Base-by-base conservation (phyloP, 441 rosid species). In the Flueggea neowawraea region DNA sequence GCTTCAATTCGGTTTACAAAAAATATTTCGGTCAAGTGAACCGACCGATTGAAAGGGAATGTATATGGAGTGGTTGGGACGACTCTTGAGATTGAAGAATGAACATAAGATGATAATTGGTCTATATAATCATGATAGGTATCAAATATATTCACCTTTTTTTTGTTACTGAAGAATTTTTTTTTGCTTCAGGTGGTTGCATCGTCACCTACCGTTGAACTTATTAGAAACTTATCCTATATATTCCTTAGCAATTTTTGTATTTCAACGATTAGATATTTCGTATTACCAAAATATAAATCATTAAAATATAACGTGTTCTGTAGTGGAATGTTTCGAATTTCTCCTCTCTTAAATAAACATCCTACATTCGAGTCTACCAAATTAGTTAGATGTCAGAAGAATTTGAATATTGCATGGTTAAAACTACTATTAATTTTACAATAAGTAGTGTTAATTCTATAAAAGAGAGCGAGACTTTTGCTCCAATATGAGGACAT, bases 141-240 rank as follows among this genome's bases (percentile, higher is more conserved):
- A 53, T 64, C 67, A 54, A 60, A 59, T 54, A 48, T 32, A 52
- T 52, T 59, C 43, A 58, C 39, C 39, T 57, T 17, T 61, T 49
- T 52, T 66, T 67, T 65, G 45, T 36, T 60, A 16, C 60, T 60
- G 43, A 31, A 56, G 55, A 54, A 16, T 36, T 48, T 63, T 31
- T 44, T 64, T 52, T 65, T 64, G 55, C 57, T 54, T 16, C 58
- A 54, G 73, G 77, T 73, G 73, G 78, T 68, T 75, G 72, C 54
- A 55, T 58, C 54, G 52, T 70, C 73, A 67, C 72, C 75, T 57
- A 61, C 72, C 66, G 64, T 61, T 54, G 14, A 10, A 47, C 5
- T 10, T 14, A 47, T 47, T 10, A 47, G 5, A 47, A 45, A 11
- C 50, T 14, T 36, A 36, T 36, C 41, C 41, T 36, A 5, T 8